Conservation (phyloP, 2,329 filamentous ascomycete species). For the Claviceps citrina region DNA sequence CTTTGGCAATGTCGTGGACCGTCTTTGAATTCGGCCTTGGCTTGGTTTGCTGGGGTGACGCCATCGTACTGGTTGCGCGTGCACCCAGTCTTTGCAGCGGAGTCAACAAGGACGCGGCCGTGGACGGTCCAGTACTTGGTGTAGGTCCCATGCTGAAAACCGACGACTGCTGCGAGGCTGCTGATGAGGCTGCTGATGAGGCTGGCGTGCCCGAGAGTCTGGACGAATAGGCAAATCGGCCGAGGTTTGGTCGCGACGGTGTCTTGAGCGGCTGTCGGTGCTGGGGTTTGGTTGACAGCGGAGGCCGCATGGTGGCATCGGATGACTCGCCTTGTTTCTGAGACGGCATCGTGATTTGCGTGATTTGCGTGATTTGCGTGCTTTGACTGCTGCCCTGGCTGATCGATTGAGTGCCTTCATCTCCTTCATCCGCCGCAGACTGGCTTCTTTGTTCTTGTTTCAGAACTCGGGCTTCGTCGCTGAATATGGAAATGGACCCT, state of each 20-base stretch:
- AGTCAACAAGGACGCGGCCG: constrained; percentile 29
- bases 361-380: background rate
- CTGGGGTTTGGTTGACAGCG: constrained; percentile 10
- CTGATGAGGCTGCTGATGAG: constrained; percentile 21
- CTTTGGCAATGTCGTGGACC: constrained; percentile 16
- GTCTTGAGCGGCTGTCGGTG: constrained; percentile 12
- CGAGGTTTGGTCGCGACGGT: constrained; percentile 17
- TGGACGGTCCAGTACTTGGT: constrained; percentile 27
- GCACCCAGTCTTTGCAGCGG: constrained; percentile 39
- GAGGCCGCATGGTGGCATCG: constrained; percentile 15
- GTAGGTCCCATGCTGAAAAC: constrained; percentile 22
- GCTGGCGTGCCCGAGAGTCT: constrained; percentile 18
- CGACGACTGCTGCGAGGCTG: constrained; percentile 20
- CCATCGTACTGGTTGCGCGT: constrained; percentile 21
- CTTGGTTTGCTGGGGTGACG: constrained; percentile 17
- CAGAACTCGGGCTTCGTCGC: constrained; percentile 21
- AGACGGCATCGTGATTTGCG: background rate
- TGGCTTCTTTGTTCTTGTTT: constrained; percentile 10
- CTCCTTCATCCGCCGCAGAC: background rate
- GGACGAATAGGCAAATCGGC: constrained; percentile 21
- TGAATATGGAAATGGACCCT: constrained; percentile 29
- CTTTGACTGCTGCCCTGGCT: constrained; percentile 1
- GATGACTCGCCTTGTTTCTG: background rate
- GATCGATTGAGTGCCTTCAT: constrained; percentile 4
- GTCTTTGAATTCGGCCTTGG: constrained; percentile 13